Evolutionary conservation across 2,329 filamentous ascomycete genomes (phyloP), one percentile per base, ranked within the genome.

Genomic region (Ophiocordyceps camponoti-floridani): DNA sequence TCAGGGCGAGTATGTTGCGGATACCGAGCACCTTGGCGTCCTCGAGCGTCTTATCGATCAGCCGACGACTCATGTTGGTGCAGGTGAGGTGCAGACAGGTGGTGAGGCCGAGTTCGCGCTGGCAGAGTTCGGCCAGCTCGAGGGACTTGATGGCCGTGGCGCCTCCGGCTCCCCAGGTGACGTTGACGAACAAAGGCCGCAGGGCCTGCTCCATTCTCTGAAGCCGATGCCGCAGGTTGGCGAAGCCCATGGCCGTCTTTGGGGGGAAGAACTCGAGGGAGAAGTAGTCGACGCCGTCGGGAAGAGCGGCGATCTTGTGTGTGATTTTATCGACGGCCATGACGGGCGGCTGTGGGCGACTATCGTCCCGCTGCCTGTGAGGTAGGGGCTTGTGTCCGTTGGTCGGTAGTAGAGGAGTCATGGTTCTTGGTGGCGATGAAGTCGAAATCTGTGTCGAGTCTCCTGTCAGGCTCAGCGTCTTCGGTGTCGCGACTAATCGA

Each of bases 241-340:
- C 82, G 56, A 91, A 93, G 51, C 91, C 91, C 79, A 94, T 94
- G 49, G 82, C 73, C 42, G 91, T 98, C 70, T 96, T 98, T 50
- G 91, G 91, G 52, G 91, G 91, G 68, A 98, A 98, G 77, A 98
- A 98, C 67, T 98, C 91, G 64, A 96, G 81, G 42, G 91, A 96
- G 66, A 94, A 94, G 70, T 91, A 96, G 60, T 75, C 79, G 51
- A 77, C 75, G 62, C 84, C 77, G 51, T 81, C 75, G 62, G 85
- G 84, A 67, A 98, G 68, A 49, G 86, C 84, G 65, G 84, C 84
- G 59, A 96, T 89, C 72, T 94, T 94, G 71, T 93, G 83, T 50
- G 86, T 94, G 59, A 95, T 88, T 66, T 84, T 91, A 67, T 87
- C 82, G 80, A 85, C 85, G 49, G 46, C 48, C 52, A 10, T 40